Base-by-base conservation (phyloP, 805 yeast species). In the Wickerhamomyces alni region DNA sequence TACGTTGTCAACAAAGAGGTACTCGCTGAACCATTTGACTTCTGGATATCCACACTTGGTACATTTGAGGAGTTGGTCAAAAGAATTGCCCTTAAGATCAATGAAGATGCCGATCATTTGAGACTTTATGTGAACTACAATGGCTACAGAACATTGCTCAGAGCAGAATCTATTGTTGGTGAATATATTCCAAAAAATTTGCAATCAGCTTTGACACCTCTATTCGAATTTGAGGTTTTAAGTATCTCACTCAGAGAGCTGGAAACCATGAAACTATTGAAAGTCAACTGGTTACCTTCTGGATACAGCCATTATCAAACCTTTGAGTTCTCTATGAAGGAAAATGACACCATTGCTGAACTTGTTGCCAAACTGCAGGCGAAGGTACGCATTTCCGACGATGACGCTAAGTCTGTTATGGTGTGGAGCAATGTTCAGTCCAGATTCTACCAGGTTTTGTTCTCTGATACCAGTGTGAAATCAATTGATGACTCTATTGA, bases 181-280 rank as follows among this genome's bases (percentile, higher is more conserved):
- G 58, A 60, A 24, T 63, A 64, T 39, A 48, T 65, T 24, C 58
- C 69, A 4, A 64, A 64, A 36, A 48, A 52, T 24, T 43, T 52
- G 10, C 42, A 52, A 27, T 41, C 51, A 12, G 65, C 65, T 38
- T 51, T 57, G 24, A 58, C 65, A 7, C 66, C 78, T 5, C 52
- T 67, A 2, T 73, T 91, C 42, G 81, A 80, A 47, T 91, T 84
- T 57, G 96, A 91, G 54, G 62, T 82, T 1, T 69, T 93, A 52
- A 83, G 78, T 34, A 78, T 88, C 33, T 77, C 89, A 2, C 65
- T 91, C 39, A 71, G 67, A 27, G 94, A 87, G 45, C 74, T 82
- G 51, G 99, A 93, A 59, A 78, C 74, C 45, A 74, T 87, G 79
- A 75, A 76, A 42, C 61, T 77, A 5, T 62, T 89, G 31, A 76